Percentiles rank a stretch among this genome's conserved stretches.
These are phyloP conservation scores for Chaetomium fimeti DNA, from an alignment of 495 filamentous ascomycete genomes.

Conservation along the genomic window DNA sequence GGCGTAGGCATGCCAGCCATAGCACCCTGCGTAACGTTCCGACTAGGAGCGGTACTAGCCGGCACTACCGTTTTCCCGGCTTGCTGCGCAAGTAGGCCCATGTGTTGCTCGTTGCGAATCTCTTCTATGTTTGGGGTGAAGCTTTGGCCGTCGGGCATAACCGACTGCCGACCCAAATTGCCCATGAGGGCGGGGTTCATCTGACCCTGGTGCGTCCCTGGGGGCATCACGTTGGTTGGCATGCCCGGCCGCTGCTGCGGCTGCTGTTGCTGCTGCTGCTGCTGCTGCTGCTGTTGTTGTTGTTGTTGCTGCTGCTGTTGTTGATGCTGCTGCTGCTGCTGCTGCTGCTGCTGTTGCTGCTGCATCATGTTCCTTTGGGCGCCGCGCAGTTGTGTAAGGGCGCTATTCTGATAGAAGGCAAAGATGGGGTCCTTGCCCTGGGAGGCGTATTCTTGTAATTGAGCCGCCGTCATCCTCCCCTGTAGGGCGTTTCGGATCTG, in stretches of 20 bases:
- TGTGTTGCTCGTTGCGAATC: conserved; percentile 50
- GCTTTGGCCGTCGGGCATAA: conserved; percentile 39
- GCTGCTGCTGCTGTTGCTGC: conserved; percentile 9
- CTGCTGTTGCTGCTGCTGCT: neutral
- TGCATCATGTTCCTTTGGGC: conserved; percentile 31
- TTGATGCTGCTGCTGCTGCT: conserved; percentile 5
- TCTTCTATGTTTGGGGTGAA: conserved; percentile 47
- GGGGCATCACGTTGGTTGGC: conserved; percentile 28
- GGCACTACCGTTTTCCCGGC: conserved; percentile 54
- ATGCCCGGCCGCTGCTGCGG: conserved; percentile 16
- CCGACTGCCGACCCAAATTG: conserved; percentile 36
- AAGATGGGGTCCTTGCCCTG: conserved; percentile 43
- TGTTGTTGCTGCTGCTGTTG: too few relatives aligned
- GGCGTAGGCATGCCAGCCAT: conserved; percentile 40
- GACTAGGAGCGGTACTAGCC: conserved; percentile 45
- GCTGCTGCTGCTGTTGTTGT: too few relatives aligned
- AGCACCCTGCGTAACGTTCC: conserved; percentile 43
- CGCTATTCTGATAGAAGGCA: conserved; percentile 44
- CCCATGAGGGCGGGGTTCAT: conserved; percentile 41
- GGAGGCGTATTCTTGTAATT: conserved; percentile 34
- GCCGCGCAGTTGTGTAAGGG: conserved; percentile 31
- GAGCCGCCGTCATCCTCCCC: conserved; percentile 26
- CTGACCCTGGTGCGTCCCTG: conserved; percentile 37
- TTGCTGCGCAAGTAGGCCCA: conserved; percentile 46
- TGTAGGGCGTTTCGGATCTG: conserved; percentile 37